Evolutionary conservation across 495 filamentous ascomycete species (phyloP).

Genomic region (Astrothelium macrocarpum): DNA sequence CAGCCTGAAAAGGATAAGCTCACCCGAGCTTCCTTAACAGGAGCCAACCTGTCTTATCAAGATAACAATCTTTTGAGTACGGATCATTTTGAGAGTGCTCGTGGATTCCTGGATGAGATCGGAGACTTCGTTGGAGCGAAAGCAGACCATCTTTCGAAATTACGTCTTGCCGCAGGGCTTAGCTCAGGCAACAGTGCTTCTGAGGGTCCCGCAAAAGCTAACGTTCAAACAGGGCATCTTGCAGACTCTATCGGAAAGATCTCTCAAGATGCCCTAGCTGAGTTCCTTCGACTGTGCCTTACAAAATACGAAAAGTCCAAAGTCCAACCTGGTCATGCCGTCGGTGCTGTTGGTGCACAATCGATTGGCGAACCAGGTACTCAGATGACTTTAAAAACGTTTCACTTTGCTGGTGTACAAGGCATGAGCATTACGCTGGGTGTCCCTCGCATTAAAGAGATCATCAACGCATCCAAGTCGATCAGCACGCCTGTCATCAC

Average conservation of each 20-base stretch:
- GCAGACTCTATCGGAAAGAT: constrained; percentile 69
- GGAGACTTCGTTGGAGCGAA: constrained; percentile 54
- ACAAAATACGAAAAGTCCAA: constrained; percentile 81
- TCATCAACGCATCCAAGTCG: constrained; percentile 88
- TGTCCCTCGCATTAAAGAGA: constrained; percentile 99
- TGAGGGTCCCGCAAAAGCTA: not conserved
- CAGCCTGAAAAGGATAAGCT: constrained; percentile 55
- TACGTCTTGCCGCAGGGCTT: not conserved
- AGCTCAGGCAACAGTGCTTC: not conserved
- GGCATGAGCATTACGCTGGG: constrained; percentile 98
- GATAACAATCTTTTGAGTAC: constrained; percentile 56
- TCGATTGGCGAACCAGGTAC: constrained; percentile 98
- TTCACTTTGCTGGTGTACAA: constrained; percentile 99
- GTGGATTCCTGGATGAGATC: constrained; percentile 72
- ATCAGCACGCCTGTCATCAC: constrained; percentile 92
- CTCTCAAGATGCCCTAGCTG: constrained; percentile 56
- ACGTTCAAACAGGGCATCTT: constrained; percentile 18
- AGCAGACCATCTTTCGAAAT: constrained; percentile 39
- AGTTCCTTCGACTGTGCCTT: constrained; percentile 75
- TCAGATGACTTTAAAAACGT: constrained; percentile 99
- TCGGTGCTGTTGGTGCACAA: constrained; percentile 95
- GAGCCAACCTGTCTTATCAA: constrained; percentile 46
- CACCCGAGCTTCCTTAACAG: constrained; percentile 34
- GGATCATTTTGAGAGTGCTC: constrained; percentile 76
- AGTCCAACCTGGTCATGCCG: constrained; percentile 88